Evolutionary conservation across 139 green algal genomes (phyloP).

Genomic region (Limnomonas spitsbergensis): DNA sequence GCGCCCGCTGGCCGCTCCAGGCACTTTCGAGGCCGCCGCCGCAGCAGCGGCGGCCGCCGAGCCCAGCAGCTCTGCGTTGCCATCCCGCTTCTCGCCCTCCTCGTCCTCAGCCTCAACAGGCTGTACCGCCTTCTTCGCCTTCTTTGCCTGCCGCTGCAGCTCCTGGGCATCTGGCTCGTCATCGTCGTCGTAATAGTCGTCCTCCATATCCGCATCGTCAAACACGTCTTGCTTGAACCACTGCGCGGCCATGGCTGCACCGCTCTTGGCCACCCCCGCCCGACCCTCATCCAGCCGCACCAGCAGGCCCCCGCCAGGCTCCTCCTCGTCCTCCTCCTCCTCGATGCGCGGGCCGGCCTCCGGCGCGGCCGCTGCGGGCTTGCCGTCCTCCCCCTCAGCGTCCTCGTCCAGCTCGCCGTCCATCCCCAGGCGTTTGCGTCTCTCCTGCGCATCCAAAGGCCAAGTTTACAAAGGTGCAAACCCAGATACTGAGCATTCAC

Average conservation of each 20-base stretch:
- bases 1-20: too few species aligned
- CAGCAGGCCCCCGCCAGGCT: constrained; percentile 55
- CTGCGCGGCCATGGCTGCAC: constrained; percentile 63
- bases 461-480: too few species aligned
- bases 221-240: constrained; percentile 87
- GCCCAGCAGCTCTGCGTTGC: background rate
- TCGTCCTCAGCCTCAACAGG: background rate
- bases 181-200: constrained; percentile 18
- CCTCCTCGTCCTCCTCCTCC: background rate
- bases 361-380: constrained; percentile 13
- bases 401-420: constrained; percentile 59
- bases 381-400: constrained; percentile 32
- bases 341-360: background rate
- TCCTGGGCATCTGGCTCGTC: constrained; percentile 2
- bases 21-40: background rate
- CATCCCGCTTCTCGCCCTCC: constrained; percentile 12
- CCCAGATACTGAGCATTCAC: too few species aligned
- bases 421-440: constrained; percentile 62
- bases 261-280: constrained; percentile 50
- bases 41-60: too few species aligned
- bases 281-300: constrained; percentile 67
- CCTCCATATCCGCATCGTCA: constrained; percentile 3
- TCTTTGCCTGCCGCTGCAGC: background rate
- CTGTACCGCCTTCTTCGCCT: background rate
- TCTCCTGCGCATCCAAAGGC: constrained; percentile 44